Conservation (phyloP, 768 basidiomycete species). For the Mycena kentingensis region DNA sequence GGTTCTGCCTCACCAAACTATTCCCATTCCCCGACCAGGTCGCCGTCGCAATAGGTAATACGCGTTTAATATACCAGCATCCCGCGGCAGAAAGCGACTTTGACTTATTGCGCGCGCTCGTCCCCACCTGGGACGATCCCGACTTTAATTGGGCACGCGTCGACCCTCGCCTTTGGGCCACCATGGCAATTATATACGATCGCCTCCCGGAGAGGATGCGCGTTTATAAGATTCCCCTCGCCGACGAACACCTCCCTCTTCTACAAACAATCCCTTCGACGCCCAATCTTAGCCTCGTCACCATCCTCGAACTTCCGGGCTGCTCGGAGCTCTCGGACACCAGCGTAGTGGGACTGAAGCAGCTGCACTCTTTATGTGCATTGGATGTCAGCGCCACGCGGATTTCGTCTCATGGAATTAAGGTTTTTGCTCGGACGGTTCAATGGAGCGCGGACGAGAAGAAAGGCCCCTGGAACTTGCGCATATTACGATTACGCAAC, state of each 20-base stretch:
- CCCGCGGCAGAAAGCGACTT: constrained; percentile 24
- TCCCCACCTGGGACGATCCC: constrained; percentile 32
- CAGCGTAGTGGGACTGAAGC: constrained; percentile 49
- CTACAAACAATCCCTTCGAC: constrained; percentile 61
- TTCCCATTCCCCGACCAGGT: constrained; percentile 20
- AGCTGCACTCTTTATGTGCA: constrained; percentile 57
- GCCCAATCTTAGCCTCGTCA: constrained; percentile 61
- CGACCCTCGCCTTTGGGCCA: constrained; percentile 65
- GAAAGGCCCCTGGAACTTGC: constrained; percentile 59
- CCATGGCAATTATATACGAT: constrained; percentile 61
- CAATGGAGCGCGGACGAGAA: constrained; percentile 35
- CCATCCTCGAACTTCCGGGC: constrained; percentile 59
- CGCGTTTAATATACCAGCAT: constrained; percentile 40
- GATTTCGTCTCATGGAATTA: constrained; percentile 55
- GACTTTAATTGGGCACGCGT: constrained; percentile 30
- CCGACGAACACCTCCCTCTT: constrained; percentile 53
- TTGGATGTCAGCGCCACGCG: constrained; percentile 63
- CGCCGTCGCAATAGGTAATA: background rate
- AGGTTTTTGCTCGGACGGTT: constrained; percentile 52
- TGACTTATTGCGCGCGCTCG: constrained; percentile 43
- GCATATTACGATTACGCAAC: constrained; percentile 57
- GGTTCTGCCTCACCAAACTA: constrained; percentile 45
- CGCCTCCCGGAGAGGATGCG: constrained; percentile 47
- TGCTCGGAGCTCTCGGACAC: constrained; percentile 62
- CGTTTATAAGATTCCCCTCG: constrained; percentile 51